Base-by-base conservation (phyloP, 345 rosid genomes). In the Combretum micranthum region DNA sequence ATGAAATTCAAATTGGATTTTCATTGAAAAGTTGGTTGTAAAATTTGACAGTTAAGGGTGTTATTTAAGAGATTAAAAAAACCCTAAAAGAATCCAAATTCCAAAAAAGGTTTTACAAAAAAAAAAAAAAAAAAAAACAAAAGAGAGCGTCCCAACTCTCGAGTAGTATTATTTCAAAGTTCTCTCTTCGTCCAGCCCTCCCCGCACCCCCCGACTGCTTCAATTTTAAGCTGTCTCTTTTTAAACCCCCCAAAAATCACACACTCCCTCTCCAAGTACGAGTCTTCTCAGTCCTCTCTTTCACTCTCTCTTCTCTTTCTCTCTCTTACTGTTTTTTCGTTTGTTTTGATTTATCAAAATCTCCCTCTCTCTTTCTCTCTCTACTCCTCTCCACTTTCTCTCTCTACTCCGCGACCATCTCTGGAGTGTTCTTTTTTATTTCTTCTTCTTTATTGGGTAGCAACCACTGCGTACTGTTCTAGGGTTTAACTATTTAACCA, bases 181-280 rank as follows among this genome's bases (percentile, higher is more conserved):
- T 12, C 23, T 19, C 18, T 15, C 52, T 11, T 15, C 12, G 7
- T 26, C 13, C 11, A 8, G 21, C n/a, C n/a, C n/a, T n/a, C n/a
- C n/a, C n/a, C n/a, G n/a, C n/a, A n/a, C n/a, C 22, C 59, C 44
- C 52, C 58, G 4, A 73, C 83, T 65, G 98, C 98, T 90, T 88
- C 84, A 71, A 72, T 73, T 78, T 80, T 66, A 91, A 91, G 98
- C 98, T 66, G 85, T 80, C 88, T 74, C 65, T 42, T 20, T 3
- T 16, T 42, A 73, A 63, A 56, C 53, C 64, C 60, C 60, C n/a
- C n/a, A n/a, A 63, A 39, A 68, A 66, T 47, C 20, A 39, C 52
- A 48, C 42, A 16, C n/a, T n/a, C n/a, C n/a, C n/a, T n/a, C 21
- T 32, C 51, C 12, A 46, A 42, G 39, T 32, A 32, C 39, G 39